These are phyloP conservation scores for Neurospora hispaniola DNA, from an alignment of 495 filamentous ascomycete species.

Conservation along the genomic window DNA sequence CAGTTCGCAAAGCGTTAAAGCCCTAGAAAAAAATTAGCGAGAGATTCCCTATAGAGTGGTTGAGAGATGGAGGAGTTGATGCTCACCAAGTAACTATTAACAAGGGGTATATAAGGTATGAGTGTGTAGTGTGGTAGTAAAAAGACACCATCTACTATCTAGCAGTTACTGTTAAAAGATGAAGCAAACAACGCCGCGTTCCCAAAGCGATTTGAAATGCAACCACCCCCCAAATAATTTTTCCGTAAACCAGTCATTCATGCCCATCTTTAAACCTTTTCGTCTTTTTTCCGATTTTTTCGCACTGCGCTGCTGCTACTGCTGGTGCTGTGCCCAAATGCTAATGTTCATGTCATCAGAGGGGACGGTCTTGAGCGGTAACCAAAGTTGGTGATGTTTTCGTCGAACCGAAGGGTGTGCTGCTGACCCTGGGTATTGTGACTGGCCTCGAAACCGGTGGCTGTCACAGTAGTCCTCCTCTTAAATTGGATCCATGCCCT, in stretches of 20 bases:
- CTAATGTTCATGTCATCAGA: neutral
- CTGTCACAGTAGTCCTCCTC: neutral
- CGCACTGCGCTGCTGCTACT: neutral
- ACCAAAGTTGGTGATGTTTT: neutral
- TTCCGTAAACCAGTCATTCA: neutral
- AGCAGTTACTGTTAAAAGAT: neutral
- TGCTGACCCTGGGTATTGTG: neutral
- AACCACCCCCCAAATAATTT: neutral
- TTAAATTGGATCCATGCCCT: neutral
- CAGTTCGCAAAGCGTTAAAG: neutral
- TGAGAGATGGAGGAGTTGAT: neutral
- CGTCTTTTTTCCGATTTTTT: neutral
- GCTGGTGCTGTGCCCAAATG: neutral
- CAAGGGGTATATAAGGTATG: neutral
- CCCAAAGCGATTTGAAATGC: neutral
- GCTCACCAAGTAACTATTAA: neutral
- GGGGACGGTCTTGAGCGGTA: neutral
- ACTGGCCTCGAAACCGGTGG: neutral
- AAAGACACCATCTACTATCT: neutral
- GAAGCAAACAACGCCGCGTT: neutral
- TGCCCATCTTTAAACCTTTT: neutral
- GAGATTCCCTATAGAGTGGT: neutral
- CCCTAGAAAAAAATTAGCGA: neutral
- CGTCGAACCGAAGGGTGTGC: neutral
- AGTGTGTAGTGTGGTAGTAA: neutral